Conservation (phyloP, 306 rosid genomes). For the Dryas drummondii region DNA sequence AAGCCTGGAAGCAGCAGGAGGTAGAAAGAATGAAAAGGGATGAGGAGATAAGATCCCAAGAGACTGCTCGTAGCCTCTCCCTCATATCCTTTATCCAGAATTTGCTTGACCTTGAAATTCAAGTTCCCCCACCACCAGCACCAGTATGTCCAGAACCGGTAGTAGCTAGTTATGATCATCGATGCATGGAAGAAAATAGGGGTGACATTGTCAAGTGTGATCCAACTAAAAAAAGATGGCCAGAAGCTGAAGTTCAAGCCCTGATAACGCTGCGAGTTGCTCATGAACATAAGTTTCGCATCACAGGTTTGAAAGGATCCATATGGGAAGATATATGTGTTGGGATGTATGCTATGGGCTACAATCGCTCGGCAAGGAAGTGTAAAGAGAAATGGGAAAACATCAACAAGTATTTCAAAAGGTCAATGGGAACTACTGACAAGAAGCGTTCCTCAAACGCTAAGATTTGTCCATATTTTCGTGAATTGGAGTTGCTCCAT, state of each 20-base stretch:
- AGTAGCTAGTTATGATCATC: constrained; percentile 15
- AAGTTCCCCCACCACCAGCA: constrained; percentile 27
- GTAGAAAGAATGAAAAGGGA: constrained; percentile 58
- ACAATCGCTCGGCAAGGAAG: constrained; percentile 59
- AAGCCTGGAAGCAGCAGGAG: constrained; percentile 73
- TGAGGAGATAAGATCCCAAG: constrained; percentile 64
- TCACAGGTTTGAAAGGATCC: constrained; percentile 42
- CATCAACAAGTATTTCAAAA: constrained; percentile 77
- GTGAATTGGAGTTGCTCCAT: constrained; percentile 59
- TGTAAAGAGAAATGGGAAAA: constrained; percentile 92
- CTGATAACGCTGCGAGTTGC: constrained; percentile 59
- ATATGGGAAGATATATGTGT: constrained; percentile 81
- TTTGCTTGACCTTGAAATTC: constrained; percentile 48
- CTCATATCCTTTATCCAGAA: constrained; percentile 62
- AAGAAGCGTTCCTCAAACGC: constrained; percentile 47
- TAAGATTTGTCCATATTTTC: constrained; percentile 64
- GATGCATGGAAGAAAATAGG: constrained; percentile 37
- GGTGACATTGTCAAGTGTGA: constrained; percentile 34
- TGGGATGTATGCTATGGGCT: constrained; percentile 54
- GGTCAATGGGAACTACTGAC: constrained; percentile 47
- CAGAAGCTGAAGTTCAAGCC: constrained; percentile 64
- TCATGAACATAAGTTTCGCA: constrained; percentile 48
- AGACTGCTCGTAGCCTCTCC: constrained; percentile 63
- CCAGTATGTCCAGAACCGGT: not conserved
- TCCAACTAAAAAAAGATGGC: constrained; percentile 60